These are phyloP conservation scores for Neckera pumila DNA, from an alignment of 225 moss, liverwort and hornwort genomes.

Conservation along the genomic window DNA sequence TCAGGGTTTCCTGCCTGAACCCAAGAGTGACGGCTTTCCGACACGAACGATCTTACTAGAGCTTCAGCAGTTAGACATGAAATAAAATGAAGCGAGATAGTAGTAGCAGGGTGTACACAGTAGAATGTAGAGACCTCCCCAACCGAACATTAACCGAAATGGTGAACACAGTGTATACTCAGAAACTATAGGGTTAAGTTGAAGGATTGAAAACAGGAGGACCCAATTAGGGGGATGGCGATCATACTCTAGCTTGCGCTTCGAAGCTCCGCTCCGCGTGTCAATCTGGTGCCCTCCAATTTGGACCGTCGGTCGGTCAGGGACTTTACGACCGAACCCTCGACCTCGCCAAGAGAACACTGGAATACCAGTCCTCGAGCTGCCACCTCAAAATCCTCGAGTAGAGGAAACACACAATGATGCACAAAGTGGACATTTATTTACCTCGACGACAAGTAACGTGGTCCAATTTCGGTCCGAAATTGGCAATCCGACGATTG, in stretches of 20 bases:
- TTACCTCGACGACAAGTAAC: not conserved
- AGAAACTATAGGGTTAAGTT: not conserved
- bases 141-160: not conserved
- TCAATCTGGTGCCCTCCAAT: not conserved
- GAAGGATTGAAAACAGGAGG: not conserved
- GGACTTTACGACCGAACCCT: not conserved
- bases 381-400: slow-evolving; percentile 11
- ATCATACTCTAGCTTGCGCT: not conserved
- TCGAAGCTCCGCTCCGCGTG: not conserved
- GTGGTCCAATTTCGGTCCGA: not conserved
- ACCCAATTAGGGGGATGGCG: not conserved
- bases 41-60: not conserved
- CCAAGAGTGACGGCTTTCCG: not conserved
- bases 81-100: not conserved
- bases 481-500: not conserved
- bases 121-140: not conserved
- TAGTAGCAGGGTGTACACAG: not conserved
- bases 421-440: slow-evolving; percentile 13
- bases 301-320: not conserved
- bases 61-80: not conserved
- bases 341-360: not conserved
- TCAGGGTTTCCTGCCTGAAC: not conserved
- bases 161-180: not conserved
- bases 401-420: slow-evolving; percentile 8
- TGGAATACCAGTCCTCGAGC: slow-evolving; percentile 9